Evolutionary conservation across 805 yeast species (phyloP), one percentile per base, ranked within the genome.

Genomic region (Suhomyces sp.): DNA sequence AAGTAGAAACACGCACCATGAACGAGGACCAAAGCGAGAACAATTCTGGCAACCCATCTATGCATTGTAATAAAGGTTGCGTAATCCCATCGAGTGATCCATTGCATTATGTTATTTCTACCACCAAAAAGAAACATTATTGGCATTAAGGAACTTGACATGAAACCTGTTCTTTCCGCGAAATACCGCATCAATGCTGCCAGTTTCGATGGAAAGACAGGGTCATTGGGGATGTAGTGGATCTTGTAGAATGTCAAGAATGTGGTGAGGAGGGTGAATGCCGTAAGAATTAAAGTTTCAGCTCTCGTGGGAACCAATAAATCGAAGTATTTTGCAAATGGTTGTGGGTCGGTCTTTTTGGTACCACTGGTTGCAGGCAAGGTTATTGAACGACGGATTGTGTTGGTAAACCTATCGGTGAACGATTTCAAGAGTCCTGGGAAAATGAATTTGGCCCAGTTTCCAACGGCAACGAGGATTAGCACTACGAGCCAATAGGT

Each of bases 51-150:
- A 6, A 77, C 43, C 60, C 82, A 79, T 33, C 81, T 68, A 51
- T 81, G 87, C 47, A 71, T 74, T 19, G 74, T 60, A 29, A 78
- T 63, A 50, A 77, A 81, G 15, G 81, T 66, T 0, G 80, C 58
- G 36, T 44, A 67, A 36, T 50, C 65, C 67, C 58, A 62, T 26
- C 64, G 47, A 2, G 70, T 64, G 16, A 65, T 28, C 58, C 60
- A 55, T 44, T 64, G 72, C 18, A 68, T 50, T 31, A 60, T 50
- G 38, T 62, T 62, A 38, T 63, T 62, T 32, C 69, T 46, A 10
- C 67, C 67, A 7, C 58, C 67, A 43, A 61, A 59, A 10, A 63
- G 39, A 14, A 63, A 53, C n/a, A 63, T 35, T 7, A 59, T 39
- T 1, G 69, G 69, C 54, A 56, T 47, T 37, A 57, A 32, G 9